Conservation (phyloP, 2,329 filamentous ascomycete genomes). For the Neocucurbitaria cava region DNA sequence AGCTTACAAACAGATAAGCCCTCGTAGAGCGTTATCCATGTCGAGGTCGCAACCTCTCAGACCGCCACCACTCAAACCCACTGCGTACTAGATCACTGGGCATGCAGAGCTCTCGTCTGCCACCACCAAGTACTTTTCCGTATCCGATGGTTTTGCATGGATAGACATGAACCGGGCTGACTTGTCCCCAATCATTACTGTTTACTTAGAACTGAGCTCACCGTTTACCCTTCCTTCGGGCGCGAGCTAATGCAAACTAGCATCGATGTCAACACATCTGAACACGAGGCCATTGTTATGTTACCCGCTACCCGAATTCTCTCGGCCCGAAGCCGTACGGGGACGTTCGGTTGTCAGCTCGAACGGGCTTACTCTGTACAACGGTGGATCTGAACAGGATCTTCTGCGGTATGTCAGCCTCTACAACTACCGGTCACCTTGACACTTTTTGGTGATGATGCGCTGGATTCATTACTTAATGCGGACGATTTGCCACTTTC, state of each 20-base stretch:
- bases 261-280: not conserved
- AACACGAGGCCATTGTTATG: not conserved
- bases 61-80: too few relatives aligned
- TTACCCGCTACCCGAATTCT: not conserved
- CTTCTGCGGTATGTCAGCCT: not conserved
- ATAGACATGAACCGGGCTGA: not conserved
- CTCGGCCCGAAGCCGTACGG: not conserved
- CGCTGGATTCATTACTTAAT: not conserved
- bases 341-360: slow-evolving; percentile 1
- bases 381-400: not conserved
- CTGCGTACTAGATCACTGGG: too few relatives aligned
- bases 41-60: too few relatives aligned
- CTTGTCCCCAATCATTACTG: slow-evolving; percentile 8
- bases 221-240: slow-evolving; percentile 15
- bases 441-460: slow-evolving; percentile 5
- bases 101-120: not conserved
- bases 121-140: not conserved
- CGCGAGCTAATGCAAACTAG: slow-evolving; percentile 6
- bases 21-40: too few relatives aligned
- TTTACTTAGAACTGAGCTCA: slow-evolving; percentile 2
- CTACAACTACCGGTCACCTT: slow-evolving; percentile 7
- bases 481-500: slow-evolving; percentile 6
- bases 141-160: not conserved
- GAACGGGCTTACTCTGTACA: not conserved
- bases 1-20: too few relatives aligned